These are phyloP conservation scores for Xylaria sp. DNA, from an alignment of 2,329 filamentous ascomycete genomes.

Conservation along the genomic window DNA sequence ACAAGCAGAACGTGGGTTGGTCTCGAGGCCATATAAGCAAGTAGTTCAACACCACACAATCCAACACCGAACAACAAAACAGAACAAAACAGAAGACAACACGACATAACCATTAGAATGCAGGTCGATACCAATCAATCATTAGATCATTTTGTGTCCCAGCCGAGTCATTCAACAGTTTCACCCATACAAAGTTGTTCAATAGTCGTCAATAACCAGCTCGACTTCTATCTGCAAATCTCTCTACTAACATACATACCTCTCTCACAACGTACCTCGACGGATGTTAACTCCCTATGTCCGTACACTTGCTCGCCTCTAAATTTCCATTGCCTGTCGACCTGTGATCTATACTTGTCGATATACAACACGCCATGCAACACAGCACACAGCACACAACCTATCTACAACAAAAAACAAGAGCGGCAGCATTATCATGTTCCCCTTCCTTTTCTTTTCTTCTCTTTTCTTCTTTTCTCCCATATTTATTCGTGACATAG, in stretches of 20 bases:
- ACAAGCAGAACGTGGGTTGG: too few relatives aligned
- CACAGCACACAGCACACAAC: neutral
- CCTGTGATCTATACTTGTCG: neutral
- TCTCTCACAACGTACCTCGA: neutral
- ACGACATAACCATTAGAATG: neutral
- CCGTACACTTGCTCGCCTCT: too few relatives aligned
- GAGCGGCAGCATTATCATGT: neutral
- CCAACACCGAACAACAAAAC: neutral
- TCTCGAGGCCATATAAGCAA: neutral
- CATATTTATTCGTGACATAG: too few relatives aligned
- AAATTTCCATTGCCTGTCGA: neutral
- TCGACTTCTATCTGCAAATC: neutral
- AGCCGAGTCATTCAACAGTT: neutral
- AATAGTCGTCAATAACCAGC: neutral
- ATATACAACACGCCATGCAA: neutral
- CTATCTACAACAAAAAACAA: neutral
- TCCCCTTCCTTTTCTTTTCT: too few relatives aligned
- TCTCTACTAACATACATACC: neutral
- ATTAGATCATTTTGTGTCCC: too few relatives aligned
- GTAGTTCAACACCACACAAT: too few relatives aligned
- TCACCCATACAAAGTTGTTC: neutral
- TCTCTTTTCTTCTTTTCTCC: too few relatives aligned
- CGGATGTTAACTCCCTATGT: too few relatives aligned
- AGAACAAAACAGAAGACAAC: neutral
- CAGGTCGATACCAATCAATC: neutral